Evolutionary conservation across 2,329 filamentous ascomycete genomes (phyloP), one percentile per base, ranked within the genome.

Genomic region (Ciborinia camelliae): DNA sequence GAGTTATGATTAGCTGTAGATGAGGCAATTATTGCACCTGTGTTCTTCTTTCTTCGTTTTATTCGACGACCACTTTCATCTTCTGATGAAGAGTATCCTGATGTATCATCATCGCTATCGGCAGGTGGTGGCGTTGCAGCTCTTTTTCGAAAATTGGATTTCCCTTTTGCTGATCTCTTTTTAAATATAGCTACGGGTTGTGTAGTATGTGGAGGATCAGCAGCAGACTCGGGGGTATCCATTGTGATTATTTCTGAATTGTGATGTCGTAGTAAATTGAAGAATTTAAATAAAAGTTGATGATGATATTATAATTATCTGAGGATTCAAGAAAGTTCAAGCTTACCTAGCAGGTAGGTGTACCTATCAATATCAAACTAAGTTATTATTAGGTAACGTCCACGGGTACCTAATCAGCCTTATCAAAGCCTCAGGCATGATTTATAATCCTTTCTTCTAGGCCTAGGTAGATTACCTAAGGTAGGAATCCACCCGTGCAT

Each of bases 71-170:
- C 91, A 62, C 85, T 79, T 70, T 92, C 90, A 70, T 91, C 89
- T 75, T 93, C 91, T 18, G 86, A 89, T 5, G 89, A 91, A 45
- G 86, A 90, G 75, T 85, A 89, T 75, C 84, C 85, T 69, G 79
- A 86, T 35, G 63, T 23, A 26, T 62, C 50, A 26, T 37, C 50
- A 72, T 84, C 83, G 71, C 83, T 58, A 8, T 58, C 82, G 67
- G 84, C 85, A 68, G 89, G 87, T 7, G 91, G 90, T 62, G 92
- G 91, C 45, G 92, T 90, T 35, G 89, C 86, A 26, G 90, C 85
- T 69, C 91, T 87, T 80, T 96, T 97, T 74, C 93, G 87, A 63
- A 93, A 81, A 73, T 88, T 92, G 58, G 87, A 83, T 74, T 91
- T 93, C 68, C 84, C 84, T 75, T 92, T 96, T 73, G 84, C 84